Percentiles rank a stretch among this genome's conserved stretches.
Evolutionary conservation across 306 rosid genomes (phyloP).

Genomic region (Rubus idaeus): DNA sequence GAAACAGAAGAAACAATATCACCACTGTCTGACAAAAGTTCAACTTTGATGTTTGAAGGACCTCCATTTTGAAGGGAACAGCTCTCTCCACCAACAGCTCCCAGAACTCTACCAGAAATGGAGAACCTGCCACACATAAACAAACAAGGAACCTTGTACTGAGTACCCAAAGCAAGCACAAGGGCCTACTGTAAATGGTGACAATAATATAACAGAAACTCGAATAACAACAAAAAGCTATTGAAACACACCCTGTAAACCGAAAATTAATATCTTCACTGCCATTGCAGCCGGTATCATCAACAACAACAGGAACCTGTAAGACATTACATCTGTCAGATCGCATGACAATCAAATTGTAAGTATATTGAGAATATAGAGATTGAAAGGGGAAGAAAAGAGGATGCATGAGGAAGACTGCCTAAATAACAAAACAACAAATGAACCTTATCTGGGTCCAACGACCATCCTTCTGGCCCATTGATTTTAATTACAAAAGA

Average conservation of each 20-base stretch:
- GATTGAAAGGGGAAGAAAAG: neutral
- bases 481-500: constrained; percentile 76
- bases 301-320: constrained; percentile 86
- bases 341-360: constrained; percentile 23
- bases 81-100: constrained; percentile 87
- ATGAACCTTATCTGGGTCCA: constrained; percentile 85
- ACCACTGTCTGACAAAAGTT: constrained; percentile 62
- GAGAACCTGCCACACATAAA: constrained; percentile 65
- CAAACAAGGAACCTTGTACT: constrained; percentile 16
- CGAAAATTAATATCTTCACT: constrained; percentile 88
- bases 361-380: neutral
- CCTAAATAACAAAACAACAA: neutral
- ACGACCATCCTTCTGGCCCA: constrained; percentile 97
- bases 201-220: constrained; percentile 15
- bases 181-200: constrained; percentile 19
- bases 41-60: constrained; percentile 80
- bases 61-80: constrained; percentile 76
- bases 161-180: constrained; percentile 21
- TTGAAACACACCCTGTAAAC: constrained; percentile 76
- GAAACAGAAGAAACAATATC: constrained; percentile 66
- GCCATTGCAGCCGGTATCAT: constrained; percentile 82
- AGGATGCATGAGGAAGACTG: neutral
- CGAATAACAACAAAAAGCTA: constrained; percentile 1
- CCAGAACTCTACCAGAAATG: constrained; percentile 82
- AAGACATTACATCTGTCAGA: constrained; percentile 11